Evolutionary conservation across 2,329 filamentous ascomycete species (phyloP).

Genomic region (Trichoderma gracile): DNA sequence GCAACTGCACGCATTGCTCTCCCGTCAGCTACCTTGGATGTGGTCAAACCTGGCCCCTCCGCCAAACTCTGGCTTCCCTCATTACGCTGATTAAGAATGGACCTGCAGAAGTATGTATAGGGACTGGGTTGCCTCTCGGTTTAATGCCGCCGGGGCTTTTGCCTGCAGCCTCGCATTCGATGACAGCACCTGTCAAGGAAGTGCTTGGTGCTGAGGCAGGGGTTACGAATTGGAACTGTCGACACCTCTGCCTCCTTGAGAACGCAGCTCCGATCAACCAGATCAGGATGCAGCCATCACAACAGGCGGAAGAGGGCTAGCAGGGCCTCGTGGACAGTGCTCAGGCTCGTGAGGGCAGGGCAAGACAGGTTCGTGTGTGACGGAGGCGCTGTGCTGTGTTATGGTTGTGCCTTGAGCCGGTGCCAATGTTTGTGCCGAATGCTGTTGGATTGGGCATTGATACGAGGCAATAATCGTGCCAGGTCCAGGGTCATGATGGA

Average conservation of each 20-base stretch:
- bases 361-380: neutral
- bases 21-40: neutral
- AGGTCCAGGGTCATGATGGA: too few species aligned
- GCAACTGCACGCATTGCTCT: neutral
- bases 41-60: neutral
- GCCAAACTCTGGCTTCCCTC: neutral
- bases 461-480: too few species aligned
- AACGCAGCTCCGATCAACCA: slow-evolving; percentile 11
- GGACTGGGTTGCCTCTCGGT: neutral
- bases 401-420: neutral
- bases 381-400: neutral
- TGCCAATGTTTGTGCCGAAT: neutral
- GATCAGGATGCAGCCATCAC: slow-evolving; percentile 23
- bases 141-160: slow-evolving; percentile 15
- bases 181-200: neutral
- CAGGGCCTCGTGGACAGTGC: slow-evolving; percentile 19
- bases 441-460: neutral
- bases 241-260: neutral
- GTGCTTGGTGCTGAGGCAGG: slow-evolving; percentile 4
- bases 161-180: neutral
- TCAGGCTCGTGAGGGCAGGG: neutral
- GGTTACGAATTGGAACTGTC: slow-evolving; percentile 14
- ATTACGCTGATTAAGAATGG: neutral
- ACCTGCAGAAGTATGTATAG: neutral
- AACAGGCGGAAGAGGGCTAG: slow-evolving; percentile 10